Base-by-base conservation (phyloP, 2,329 filamentous ascomycete genomes). In the Beauveria pseudobassiana region DNA sequence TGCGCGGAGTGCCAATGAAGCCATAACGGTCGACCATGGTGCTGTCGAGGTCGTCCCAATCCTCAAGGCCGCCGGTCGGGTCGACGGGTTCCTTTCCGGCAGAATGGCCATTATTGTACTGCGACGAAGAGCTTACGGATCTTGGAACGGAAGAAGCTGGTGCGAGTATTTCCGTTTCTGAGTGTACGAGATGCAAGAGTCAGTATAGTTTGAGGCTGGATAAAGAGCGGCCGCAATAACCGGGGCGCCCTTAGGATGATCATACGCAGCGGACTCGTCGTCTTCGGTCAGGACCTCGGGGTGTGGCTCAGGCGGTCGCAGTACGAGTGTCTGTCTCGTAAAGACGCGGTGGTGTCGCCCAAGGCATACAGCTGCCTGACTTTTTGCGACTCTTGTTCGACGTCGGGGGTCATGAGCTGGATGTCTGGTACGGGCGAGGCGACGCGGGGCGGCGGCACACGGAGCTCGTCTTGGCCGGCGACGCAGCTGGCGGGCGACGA, bases 21-120 rank as follows among this genome's bases (percentile, higher is more conserved):
- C 86, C 86, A 69, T 88, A 89, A 69, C 86, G 81, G 73, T 89
- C 86, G 64, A 89, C 82, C 69, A 85, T 81, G 55, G 76, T 77
- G 38, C 80, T 83, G 59, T 85, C 76, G 2, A 89, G 75, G 65
- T 88, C 83, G 67, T 87, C 82, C 85, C 85, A 88, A 68, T 89
- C 85, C 69, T 89, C 86, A 22, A 87, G 75, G 18, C 84, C 83
- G 52, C 84, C 82, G 16, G 82, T 82, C 46, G 81, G 73, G 67
- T 85, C 80, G 63, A 78, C 76, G 54, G 74, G 74, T 67, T 71
- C 69, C 63, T 74, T 70, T 58, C 71, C 69, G 63, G 74, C 70
- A 57, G 68, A 42, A 52, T 67, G 30, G 30, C 30, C 68, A 57
- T 78, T 77, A 73, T 69, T 79, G 75, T 66, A 72, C 66, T 72